Percentiles rank a stretch among this genome's conserved stretches.
Conservation (phyloP, 2,329 filamentous ascomycete species). For the Fusarium sterilihyphosum region DNA sequence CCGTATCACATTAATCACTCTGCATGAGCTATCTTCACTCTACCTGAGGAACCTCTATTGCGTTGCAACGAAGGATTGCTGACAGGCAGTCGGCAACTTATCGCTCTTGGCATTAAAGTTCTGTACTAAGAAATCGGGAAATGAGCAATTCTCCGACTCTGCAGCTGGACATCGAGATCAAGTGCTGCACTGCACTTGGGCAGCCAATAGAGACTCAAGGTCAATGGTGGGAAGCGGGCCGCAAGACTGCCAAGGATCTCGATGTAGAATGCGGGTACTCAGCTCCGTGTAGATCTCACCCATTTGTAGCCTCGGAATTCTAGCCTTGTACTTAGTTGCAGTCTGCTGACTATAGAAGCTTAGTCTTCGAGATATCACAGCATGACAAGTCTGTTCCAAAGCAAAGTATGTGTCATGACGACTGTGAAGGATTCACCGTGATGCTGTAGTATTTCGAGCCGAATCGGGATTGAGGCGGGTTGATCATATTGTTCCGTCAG, state of each 20-base stretch:
- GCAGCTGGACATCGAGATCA: neutral
- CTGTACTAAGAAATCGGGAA: neutral
- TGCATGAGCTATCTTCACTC: neutral
- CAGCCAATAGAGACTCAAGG: neutral
- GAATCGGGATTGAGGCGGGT: neutral
- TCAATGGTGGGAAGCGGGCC: neutral
- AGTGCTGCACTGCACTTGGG: neutral
- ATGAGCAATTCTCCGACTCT: neutral
- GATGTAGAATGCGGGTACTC: neutral
- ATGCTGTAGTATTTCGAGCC: neutral
- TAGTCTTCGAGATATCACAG: neutral
- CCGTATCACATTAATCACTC: neutral
- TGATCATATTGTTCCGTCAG: fast-evolving
- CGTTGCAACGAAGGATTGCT: neutral
- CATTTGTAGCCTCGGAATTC: fast-evolving
- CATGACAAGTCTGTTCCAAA: fast-evolving
- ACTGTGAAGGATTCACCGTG: neutral
- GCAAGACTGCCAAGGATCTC: neutral
- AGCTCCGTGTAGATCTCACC: neutral
- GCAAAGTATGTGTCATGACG: neutral
- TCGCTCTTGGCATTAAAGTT: neutral
- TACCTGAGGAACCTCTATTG: neutral
- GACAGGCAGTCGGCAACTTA: neutral
- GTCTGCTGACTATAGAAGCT: neutral
- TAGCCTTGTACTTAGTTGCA: neutral